A percentile compares a stretch with the other conserved stretches of the same genome.
phyloP scores from a whole-genome alignment of 208 protist species.

The Crithidia fasciculata region DNA sequence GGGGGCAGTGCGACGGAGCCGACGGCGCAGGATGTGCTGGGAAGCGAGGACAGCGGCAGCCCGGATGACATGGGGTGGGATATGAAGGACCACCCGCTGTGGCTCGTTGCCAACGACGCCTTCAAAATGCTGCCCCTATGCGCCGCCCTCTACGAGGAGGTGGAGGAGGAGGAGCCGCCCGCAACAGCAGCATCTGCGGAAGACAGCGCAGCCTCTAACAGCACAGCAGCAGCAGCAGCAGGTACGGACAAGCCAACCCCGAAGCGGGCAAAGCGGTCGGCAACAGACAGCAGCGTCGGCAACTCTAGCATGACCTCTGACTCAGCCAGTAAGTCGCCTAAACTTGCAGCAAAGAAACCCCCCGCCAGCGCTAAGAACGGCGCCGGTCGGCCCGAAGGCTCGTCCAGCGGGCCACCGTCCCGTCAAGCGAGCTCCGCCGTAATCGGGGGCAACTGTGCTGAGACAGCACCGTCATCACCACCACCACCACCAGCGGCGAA shows the following conservation, averaged over 20 bases:
- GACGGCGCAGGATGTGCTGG: constrained; percentile 11
- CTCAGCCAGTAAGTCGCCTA: background rate
- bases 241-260: background rate
- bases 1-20: background rate
- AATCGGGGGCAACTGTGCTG: background rate
- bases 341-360: background rate
- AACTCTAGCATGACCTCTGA: background rate
- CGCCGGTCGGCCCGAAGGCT: background rate
- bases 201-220: background rate
- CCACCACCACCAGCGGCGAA: background rate
- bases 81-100: constrained; percentile 78
- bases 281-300: background rate
- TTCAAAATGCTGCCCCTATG: constrained; percentile 90
- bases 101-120: constrained; percentile 70
- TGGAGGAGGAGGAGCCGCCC: constrained; percentile 4
- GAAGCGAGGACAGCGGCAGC: background rate
- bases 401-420: background rate
- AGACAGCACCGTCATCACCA: background rate
- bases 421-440: background rate
- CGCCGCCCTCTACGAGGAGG: constrained; percentile 94
- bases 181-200: background rate
- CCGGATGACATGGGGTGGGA: constrained; percentile 59
- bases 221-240: constrained; percentile 83
- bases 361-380: background rate
- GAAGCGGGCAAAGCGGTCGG: constrained; percentile 2